Base-by-base conservation (phyloP, 1,139 yeast genomes). In the Candida sanyaensis region DNA sequence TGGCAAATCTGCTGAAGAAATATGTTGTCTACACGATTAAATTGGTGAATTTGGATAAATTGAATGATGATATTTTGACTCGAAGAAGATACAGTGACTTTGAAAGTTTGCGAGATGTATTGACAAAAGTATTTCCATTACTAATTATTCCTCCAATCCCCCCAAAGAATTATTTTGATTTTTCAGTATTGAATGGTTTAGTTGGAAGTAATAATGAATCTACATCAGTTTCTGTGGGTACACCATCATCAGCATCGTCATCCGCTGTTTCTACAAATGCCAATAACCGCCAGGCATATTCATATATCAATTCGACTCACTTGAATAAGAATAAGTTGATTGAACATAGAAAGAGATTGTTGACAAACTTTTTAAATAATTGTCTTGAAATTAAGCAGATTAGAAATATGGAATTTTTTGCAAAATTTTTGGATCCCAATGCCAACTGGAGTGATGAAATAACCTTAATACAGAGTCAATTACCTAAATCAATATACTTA, bases 61-160 rank as follows among this genome's bases (percentile, higher is more conserved):
- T 37, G 5, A 42, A 43, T 42, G 45, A 49, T 31, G 84, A 82
- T 44, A 62, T 78, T 11, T 77, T 81, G 31, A 92, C 92, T 1
- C 75, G 92, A 48, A 75, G 99, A 56, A 73, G 99, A 38, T 93
- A 93, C 66, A 88, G 96, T 43, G 99, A 93, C 63, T 93, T 93
- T 64, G 98, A 90, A 59, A 81, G 88, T 48, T 75, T 93, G 37
- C 71, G 97, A 48, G 84, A 78, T 34, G 79, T 86, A 3, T 74
- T 93, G 26, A 73, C 84, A 6, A 83, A 83, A 60, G 70, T 89
- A 32, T 91, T 88, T 61, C 98, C 99, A 1, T 83, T 95, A 41
- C 68, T 84, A 11, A 77, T 93, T 5, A 81, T 93, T 5, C 99
- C 99, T 1, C 97, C 98, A 0, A 90, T 95, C 33, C 99, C 99